Evolutionary conservation across 805 yeast genomes (phyloP).

Genomic region (Dipodascus geniculatus): DNA sequence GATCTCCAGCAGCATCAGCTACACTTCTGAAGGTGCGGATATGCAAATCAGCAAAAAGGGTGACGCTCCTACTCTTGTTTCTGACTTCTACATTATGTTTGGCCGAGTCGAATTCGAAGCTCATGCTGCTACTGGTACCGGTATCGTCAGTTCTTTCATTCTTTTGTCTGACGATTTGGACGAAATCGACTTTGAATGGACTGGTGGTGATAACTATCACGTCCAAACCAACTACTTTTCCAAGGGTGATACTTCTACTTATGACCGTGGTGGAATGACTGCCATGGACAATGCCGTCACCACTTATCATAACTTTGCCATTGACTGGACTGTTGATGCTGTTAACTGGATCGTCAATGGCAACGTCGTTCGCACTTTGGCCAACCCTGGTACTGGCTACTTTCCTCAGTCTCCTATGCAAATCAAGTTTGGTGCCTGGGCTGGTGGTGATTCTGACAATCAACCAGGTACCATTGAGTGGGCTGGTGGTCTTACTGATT

Average conservation of each 20-base stretch:
- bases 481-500: constrained; percentile 61
- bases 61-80: constrained; percentile 69
- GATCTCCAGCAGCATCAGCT: constrained; percentile 29
- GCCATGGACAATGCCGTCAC: constrained; percentile 43
- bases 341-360: constrained; percentile 71
- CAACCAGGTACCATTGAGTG: constrained; percentile 53
- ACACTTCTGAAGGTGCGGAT: constrained; percentile 44
- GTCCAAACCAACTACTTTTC: constrained; percentile 67
- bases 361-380: constrained; percentile 48
- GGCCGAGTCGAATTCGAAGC: constrained; percentile 68
- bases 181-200: constrained; percentile 82
- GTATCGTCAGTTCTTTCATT: constrained; percentile 71
- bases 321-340: constrained; percentile 68
- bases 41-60: constrained; percentile 49
- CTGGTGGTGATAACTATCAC: constrained; percentile 66
- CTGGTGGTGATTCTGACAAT: constrained; percentile 38
- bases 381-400: constrained; percentile 48
- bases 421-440: constrained; percentile 48
- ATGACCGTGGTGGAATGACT: constrained; percentile 71
- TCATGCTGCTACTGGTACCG: constrained; percentile 66
- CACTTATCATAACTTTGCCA: constrained; percentile 61
- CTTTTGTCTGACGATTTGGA: constrained; percentile 78
- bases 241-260: constrained; percentile 66
- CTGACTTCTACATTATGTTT: constrained; percentile 78
- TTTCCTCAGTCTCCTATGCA: constrained; percentile 83